Base-by-base conservation (phyloP, 1,139 yeast genomes). In the Suhomyces bolitotheri region DNA sequence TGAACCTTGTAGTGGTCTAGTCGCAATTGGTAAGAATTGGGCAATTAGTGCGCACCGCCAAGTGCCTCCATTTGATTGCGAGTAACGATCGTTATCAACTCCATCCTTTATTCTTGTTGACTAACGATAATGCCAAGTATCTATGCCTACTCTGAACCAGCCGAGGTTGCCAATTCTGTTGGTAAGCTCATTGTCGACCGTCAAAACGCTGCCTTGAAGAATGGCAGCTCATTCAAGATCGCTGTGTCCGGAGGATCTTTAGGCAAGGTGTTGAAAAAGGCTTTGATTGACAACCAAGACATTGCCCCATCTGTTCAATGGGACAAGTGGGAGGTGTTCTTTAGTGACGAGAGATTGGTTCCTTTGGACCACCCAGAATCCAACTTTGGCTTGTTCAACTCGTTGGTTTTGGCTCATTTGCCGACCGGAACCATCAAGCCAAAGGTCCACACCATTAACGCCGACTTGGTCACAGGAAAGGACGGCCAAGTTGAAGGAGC, bases 271-370 rank as follows among this genome's bases (percentile, higher is more conserved):
- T 72, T 90, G 55, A 78, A 81, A 46, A 68, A 70, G 36, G 92
- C 90, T 2, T 71, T 90, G 44, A 71, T 87, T 38, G 80, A 78
- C 43, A 74, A 85, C 52, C 36, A 59, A 20, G 66, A 60, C n/a
- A 56, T 73, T 29, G 65, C 70, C 7, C 41, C 63, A 1, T 62
- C 71, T 38, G 73, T 80, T 23, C 47, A 78, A 50, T 82, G 89
- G 89, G 62, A 63, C 37, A 71, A 79, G 50, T 92, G 98, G 98
- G 96, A 92, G 56, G 79, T 92, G 39, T 92, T 87, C 62, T 90
- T 92, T 67, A 96, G 97, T 14, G 98, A 92, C 62, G 98, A 92
- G 66, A 78, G 98, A 60, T 70, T 92, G 45, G 98, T 92, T 30
- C 95, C 96, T 31, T 86, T 89, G 52, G 82, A 76, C 37, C 80